A percentile compares a stretch with the other conserved stretches of the same genome.
Evolutionary conservation across 441 rosid species (phyloP).

Genomic region (Kokia cookei): DNA sequence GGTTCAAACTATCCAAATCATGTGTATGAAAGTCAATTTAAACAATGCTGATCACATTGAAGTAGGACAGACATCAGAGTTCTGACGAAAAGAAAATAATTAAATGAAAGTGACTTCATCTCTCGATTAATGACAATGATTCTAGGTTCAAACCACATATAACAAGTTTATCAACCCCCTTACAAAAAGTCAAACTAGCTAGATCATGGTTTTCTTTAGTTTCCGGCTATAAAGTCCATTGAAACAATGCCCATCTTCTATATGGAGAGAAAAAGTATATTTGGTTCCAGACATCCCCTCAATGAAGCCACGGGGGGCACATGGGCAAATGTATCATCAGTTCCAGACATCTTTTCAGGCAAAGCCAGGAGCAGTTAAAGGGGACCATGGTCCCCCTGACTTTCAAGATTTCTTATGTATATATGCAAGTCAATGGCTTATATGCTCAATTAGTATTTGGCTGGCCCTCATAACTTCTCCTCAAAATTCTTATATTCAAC

Average conservation of each 20-base stretch:
- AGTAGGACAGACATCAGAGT: background rate
- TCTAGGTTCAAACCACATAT: background rate
- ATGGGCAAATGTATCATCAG: background rate
- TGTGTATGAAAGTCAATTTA: too few species aligned
- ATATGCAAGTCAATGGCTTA: too few species aligned
- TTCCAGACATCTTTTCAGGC: too few species aligned
- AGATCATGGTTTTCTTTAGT: background rate
- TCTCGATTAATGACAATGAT: background rate
- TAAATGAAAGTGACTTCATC: background rate
- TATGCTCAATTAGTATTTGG: too few species aligned
- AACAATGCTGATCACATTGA: background rate
- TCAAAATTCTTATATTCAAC: too few species aligned
- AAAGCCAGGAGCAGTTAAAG: too few species aligned
- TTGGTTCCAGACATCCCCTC: background rate
- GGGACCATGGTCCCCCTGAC: too few species aligned
- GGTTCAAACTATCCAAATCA: background rate
- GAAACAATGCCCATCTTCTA: background rate
- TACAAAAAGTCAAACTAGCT: background rate
- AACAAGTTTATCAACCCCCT: slow-evolving; percentile 16
- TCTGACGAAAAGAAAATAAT: background rate
- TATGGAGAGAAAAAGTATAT: background rate
- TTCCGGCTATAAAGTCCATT: background rate
- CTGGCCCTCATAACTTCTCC: too few species aligned
- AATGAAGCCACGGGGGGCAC: background rate
- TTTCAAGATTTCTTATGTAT: too few species aligned